Conservation (phyloP, 2,329 filamentous ascomycete species). For the Fusarium nisikadoi region DNA sequence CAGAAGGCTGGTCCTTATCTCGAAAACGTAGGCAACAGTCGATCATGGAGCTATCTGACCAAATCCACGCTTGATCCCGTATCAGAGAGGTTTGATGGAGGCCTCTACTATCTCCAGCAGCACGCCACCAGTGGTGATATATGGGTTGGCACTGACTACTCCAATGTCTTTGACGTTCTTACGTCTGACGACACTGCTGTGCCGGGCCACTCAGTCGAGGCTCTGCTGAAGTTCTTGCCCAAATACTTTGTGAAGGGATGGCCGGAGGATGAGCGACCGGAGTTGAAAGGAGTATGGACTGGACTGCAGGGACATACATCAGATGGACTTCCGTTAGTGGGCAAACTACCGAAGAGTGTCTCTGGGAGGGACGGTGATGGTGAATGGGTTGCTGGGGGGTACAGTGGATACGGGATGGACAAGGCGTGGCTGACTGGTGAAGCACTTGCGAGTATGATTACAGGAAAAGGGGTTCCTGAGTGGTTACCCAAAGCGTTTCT, state of each 20-base stretch:
- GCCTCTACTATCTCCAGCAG: not conserved
- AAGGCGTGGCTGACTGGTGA: not conserved
- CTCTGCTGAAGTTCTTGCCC: not conserved
- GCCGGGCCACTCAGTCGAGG: not conserved
- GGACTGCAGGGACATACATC: not conserved
- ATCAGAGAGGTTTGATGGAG: not conserved
- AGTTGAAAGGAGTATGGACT: not conserved
- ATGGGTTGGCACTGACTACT: not conserved
- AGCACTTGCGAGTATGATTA: accelerated
- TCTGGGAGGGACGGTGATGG: not conserved
- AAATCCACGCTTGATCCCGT: not conserved
- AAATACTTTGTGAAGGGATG: not conserved
- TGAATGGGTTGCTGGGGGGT: not conserved
- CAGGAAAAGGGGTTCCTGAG: accelerated
- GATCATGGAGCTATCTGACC: not conserved
- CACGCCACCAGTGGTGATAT: not conserved
- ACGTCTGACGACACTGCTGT: not conserved
- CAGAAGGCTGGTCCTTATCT: not conserved
- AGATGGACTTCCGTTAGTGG: not conserved
- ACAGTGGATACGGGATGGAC: not conserved
- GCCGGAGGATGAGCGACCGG: not conserved
- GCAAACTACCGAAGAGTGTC: not conserved
- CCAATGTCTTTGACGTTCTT: not conserved
- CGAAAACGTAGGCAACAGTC: accelerated
- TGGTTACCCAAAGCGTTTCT: not conserved